These are phyloP conservation scores for Daedaleopsis sinensis DNA, from an alignment of 768 basidiomycete species.

Conservation along the genomic window DNA sequence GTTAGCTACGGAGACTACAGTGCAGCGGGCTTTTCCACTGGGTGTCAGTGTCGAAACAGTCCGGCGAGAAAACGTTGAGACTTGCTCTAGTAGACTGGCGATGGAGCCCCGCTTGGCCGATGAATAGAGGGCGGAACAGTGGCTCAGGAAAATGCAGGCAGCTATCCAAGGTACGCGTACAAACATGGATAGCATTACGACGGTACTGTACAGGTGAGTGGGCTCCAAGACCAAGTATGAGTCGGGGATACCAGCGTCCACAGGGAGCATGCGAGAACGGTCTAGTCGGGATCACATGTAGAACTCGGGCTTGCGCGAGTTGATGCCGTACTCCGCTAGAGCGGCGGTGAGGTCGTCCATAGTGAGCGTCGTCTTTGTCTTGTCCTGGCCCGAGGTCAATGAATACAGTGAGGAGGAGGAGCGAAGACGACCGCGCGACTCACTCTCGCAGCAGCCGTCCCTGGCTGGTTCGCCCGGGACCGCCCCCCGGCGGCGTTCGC, in stretches of 20 bases:
- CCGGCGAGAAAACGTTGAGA: too few species aligned
- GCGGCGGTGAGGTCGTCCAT: slow-evolving; percentile 98
- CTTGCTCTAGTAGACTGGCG: background rate
- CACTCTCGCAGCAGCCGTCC: slow-evolving; percentile 68
- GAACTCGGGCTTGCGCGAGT: slow-evolving; percentile 91
- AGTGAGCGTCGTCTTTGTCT: slow-evolving; percentile 90
- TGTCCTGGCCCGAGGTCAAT: slow-evolving; percentile 55
- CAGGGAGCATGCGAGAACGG: too few species aligned
- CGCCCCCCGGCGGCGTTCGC: slow-evolving; percentile 83
- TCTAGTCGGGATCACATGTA: slow-evolving; percentile 59
- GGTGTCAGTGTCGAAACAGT: background rate
- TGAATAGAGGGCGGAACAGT: background rate
- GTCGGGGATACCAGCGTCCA: slow-evolving; percentile 13
- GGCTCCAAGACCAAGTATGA: background rate
- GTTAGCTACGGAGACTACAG: too few species aligned
- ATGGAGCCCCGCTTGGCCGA: background rate
- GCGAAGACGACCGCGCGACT: slow-evolving; percentile 21
- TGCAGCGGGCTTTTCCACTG: too few species aligned
- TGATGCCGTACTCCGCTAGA: slow-evolving; percentile 94
- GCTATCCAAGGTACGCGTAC: background rate
- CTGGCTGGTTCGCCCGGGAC: slow-evolving; percentile 63
- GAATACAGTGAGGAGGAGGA: background rate
- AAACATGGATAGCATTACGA: slow-evolving; percentile 15
- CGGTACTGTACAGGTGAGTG: slow-evolving; percentile 20
- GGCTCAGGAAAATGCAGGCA: background rate